Evolutionary conservation across 371 early-diverging fungal species (phyloP).

Genomic region (Nematocida homosporus): DNA sequence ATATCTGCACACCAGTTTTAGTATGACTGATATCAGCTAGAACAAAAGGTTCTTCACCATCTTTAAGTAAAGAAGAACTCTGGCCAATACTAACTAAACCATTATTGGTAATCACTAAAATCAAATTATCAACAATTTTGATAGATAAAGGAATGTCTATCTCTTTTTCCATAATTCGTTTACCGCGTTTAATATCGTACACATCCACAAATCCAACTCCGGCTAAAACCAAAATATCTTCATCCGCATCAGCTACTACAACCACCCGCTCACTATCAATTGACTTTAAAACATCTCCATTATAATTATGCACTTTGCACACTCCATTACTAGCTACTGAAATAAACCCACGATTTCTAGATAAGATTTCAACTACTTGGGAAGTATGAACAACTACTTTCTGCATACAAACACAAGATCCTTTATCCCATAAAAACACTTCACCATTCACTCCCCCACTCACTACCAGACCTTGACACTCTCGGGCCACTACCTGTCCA

Average conservation of each 20-base stretch:
- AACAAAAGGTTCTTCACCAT: slow-evolving; percentile 7
- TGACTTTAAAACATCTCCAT: slow-evolving; percentile 17
- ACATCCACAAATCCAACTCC: neutral
- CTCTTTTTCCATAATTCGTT: neutral
- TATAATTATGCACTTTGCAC: neutral
- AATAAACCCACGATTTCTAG: slow-evolving; percentile 19
- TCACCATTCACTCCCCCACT: slow-evolving; percentile 27
- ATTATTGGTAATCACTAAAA: neutral
- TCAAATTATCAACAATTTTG: neutral
- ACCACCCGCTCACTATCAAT: neutral
- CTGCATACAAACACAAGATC: neutral
- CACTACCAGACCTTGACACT: neutral
- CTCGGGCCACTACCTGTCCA: neutral
- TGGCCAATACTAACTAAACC: neutral
- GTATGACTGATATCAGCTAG: neutral
- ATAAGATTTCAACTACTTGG: neutral
- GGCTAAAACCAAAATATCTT: slow-evolving; percentile 28
- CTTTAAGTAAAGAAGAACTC: neutral
- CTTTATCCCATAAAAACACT: slow-evolving; percentile 42
- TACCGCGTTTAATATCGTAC: slow-evolving; percentile 39
- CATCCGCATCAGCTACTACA: slow-evolving; percentile 24
- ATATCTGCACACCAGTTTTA: neutral
- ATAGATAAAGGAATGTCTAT: slow-evolving; percentile 35
- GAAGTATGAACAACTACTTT: slow-evolving; percentile 19
- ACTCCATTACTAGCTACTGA: slow-evolving; percentile 6